These are phyloP conservation scores for Verticillium isaacii DNA, from an alignment of 2,329 filamentous ascomycete species.

Conservation along the genomic window DNA sequence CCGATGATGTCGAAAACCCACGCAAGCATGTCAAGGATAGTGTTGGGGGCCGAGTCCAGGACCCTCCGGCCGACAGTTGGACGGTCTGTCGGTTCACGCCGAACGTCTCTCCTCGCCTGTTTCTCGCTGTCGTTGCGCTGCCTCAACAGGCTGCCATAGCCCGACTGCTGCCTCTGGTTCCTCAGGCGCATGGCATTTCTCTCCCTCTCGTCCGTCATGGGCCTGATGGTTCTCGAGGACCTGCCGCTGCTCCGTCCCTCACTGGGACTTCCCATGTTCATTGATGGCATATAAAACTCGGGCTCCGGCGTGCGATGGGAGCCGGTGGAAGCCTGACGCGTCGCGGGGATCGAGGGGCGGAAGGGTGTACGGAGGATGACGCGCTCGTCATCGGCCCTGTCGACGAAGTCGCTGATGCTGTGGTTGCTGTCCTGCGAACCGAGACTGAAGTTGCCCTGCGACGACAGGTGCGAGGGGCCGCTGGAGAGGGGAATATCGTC, in stretches of 20 bases:
- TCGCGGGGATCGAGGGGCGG: conserved; percentile 43
- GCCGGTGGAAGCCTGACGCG: conserved; percentile 12
- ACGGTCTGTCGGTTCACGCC: background rate
- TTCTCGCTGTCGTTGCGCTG: background rate
- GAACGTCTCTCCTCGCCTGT: background rate
- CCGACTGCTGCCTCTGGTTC: background rate
- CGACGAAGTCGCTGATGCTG: conserved; percentile 49
- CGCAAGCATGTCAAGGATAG: conserved; percentile 31
- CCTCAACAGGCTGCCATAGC: background rate
- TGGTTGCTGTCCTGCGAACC: conserved; percentile 42
- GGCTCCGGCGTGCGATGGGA: conserved; percentile 37
- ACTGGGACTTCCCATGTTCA: conserved; percentile 22
- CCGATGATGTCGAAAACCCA: conserved; percentile 54
- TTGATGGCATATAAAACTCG: conserved; percentile 52
- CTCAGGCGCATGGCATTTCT: background rate
- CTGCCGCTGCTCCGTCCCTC: conserved; percentile 23
- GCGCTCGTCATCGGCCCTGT: conserved; percentile 49
- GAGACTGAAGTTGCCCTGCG: conserved; percentile 34
- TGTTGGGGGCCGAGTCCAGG: conserved; percentile 28
- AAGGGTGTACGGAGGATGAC: conserved; percentile 52
- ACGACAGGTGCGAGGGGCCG: conserved; percentile 43
- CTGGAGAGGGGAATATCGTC: conserved; percentile 33
- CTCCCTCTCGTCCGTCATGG: conserved; percentile 9
- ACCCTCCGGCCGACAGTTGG: conserved; percentile 24
- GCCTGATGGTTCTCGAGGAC: conserved; percentile 27